Base-by-base conservation (phyloP, 805 yeast genomes). In the Wickerhamiella parazyma region DNA sequence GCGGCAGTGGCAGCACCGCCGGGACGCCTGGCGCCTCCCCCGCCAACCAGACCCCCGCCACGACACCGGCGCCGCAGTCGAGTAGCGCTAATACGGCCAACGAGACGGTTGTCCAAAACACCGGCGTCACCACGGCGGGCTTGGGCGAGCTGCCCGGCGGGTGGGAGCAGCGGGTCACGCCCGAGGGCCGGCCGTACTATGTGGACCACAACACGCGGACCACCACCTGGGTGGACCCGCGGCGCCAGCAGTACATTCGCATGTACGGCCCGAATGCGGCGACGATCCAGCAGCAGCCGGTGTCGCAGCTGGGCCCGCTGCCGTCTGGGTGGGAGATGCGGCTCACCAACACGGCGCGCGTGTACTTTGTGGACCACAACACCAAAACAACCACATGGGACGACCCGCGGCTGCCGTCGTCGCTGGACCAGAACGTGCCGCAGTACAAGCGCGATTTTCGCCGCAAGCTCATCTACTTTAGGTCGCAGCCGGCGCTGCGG, bases 251-350 rank as follows among this genome's bases (percentile, higher is more conserved):
- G 67, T 91, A 85, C 63, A 91, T 91, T 55, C 80, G 96, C 61
- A 85, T 94, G 49, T 86, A 82, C 62, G 97, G 95, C 21, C 68
- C 70, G 22, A 65, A 66, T 47, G 87, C 73, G 64, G 80, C 95
- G 4, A 85, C 95, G 17, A 85, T 89, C 53, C 95, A 87, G 66
- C 97, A 91, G 56, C 98, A 91, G 68, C 95, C 97, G 24, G 95
- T 91, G 10, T 81, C 94, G 36, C 97, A 93, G 59, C 71, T 91
- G 63, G 98, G 98, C 14, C 98, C 98, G 43, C 70, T 91, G 58
- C 99, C 99, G 38, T 77, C 89, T 44, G 99, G 99, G 44, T 91
- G 99, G 99, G 99, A 91, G 69, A 91, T 91, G 99, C 81, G 99
- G 65, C 73, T 91, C 58, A 93, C 99, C 35, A 91, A 91, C 64